Evolutionary conservation across 2,329 filamentous ascomycete genomes (phyloP).

Genomic region (Colletotrichum destructivum): DNA sequence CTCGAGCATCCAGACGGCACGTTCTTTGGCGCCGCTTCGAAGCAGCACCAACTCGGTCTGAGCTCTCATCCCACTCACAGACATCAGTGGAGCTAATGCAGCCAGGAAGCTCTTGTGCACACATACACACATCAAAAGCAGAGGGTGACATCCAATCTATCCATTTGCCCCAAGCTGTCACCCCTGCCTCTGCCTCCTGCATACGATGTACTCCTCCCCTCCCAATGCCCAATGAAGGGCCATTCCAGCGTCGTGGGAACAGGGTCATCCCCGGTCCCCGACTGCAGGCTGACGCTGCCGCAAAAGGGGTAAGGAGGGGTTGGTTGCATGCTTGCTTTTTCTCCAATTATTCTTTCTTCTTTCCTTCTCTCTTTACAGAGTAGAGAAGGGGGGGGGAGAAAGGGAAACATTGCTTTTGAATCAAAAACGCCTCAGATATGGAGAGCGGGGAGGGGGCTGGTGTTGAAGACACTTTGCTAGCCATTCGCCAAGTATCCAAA

Average conservation of each 20-base stretch:
- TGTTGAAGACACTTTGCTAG: constrained; percentile 10
- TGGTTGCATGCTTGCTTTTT: neutral
- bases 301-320: constrained; percentile 17
- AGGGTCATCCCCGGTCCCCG: constrained; percentile 24
- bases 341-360: no score
- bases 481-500: neutral
- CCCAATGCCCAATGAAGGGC: constrained; percentile 16
- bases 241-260: constrained; percentile 29
- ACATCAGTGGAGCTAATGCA: constrained; percentile 10
- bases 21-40: neutral
- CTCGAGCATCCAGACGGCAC: neutral
- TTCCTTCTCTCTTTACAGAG: neutral
- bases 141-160: constrained; percentile 28
- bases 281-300: constrained; percentile 35
- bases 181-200: constrained; percentile 20
- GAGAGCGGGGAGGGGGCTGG: neutral
- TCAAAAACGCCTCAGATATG: no score
- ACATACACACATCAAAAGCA: constrained; percentile 7
- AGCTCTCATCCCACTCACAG: neutral
- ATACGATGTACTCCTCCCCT: neutral
- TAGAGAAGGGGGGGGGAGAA: neutral
- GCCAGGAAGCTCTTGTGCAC: neutral
- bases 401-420: neutral
- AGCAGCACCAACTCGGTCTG: neutral
- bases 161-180: constrained; percentile 31